phyloP scores from a whole-genome alignment of 208 protist genomes.

The Herpetomonas samuelpessoai region DNA sequence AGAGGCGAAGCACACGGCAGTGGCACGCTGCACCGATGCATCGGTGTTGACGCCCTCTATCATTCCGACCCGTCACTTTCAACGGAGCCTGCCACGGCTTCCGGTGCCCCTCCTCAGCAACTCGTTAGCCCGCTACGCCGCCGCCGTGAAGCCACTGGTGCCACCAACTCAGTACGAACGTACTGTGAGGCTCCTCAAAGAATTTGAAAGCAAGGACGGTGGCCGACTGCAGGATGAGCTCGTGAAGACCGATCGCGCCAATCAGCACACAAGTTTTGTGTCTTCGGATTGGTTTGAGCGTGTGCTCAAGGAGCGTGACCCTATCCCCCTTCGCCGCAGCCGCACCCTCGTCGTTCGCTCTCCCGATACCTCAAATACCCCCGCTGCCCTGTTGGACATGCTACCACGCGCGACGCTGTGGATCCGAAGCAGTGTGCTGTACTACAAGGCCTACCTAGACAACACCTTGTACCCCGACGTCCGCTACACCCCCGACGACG shows the following conservation, averaged over 20 bases:
- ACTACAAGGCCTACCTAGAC: constrained; percentile 69
- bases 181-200: constrained; percentile 32
- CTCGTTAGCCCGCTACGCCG: constrained; percentile 53
- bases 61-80: constrained; percentile 77
- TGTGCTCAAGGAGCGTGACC: constrained; percentile 41
- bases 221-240: constrained; percentile 63
- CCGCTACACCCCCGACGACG: constrained; percentile 18
- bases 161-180: constrained; percentile 35
- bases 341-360: constrained; percentile 45
- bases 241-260: constrained; percentile 66
- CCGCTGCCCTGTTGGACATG: constrained; percentile 49
- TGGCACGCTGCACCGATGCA: neutral
- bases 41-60: constrained; percentile 22
- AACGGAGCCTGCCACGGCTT: constrained; percentile 76
- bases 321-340: constrained; percentile 70
- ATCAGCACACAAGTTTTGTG: constrained; percentile 86
- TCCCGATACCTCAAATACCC: constrained; percentile 14
- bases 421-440: constrained; percentile 64
- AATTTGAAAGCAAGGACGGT: constrained; percentile 59
- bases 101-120: constrained; percentile 59
- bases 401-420: constrained; percentile 70
- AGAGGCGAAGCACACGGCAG: neutral
- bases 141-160: constrained; percentile 49
- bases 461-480: constrained; percentile 71
- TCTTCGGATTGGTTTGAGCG: constrained; percentile 77